Evolutionary conservation across 345 rosid genomes (phyloP), one percentile per base, ranked within the genome.

Genomic region (Euphorbia peplus): DNA sequence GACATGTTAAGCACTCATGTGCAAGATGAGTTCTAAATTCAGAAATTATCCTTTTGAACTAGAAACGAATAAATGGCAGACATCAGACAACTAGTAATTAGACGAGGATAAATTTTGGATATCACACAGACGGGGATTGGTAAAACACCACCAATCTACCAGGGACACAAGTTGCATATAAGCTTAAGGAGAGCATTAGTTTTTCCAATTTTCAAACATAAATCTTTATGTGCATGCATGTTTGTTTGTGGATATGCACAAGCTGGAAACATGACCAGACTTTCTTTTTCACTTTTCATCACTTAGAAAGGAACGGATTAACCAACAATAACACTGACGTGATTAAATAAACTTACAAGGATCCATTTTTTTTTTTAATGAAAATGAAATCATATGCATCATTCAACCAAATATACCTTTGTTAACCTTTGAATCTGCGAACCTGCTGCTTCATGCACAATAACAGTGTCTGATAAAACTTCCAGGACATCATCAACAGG

Each of bases 381-480:
- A 19, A 26, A 13, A 57, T 14, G 7, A 48, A 0, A 47, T 14
- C 8, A 47, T 59, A n/a, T n/a, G n/a, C 28, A 66, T n/a, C 35
- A 66, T n/a, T 35, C 24, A 60, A 70, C 15, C 46, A 60, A 12
- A 62, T 55, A 37, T 82, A 90, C 96, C 92, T 88, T 88, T 24
- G 98, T 86, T 76, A 90, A 77, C 79, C 89, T 87, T 68, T 89
- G 98, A 64, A 90, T 82, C 24, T 79, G 82, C 50, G 82, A 84
- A 47, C 87, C 90, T 71, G 93, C 90, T 67, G 82, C 87, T 77
- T 90, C 96, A 15, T 87, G 82, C 70, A 90, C 93, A 26, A 93
- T 85, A 44, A 88, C 85, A 8, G 74, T 81, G 76, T 90, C 96
- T 25, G 88, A 74, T 47, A 79, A 70, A 73, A 90, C 96, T 70